These are phyloP conservation scores for Dendrobium catenatum DNA, from an alignment of 106 monocot species.

Conservation along the genomic window DNA sequence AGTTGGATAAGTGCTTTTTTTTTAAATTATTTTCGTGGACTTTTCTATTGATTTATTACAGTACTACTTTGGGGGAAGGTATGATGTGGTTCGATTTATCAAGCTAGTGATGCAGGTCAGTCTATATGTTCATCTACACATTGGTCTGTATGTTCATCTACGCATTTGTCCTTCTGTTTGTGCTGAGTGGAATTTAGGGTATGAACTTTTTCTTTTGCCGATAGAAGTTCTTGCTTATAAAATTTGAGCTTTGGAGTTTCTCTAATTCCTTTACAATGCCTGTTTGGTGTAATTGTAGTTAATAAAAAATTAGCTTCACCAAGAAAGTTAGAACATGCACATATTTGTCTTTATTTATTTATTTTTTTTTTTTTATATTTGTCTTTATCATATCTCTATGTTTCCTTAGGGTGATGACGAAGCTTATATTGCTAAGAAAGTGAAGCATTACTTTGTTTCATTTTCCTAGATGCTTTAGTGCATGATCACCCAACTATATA, in stretches of 20 bases:
- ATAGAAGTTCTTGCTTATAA: neutral
- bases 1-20: neutral
- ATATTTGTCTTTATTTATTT: too few relatives aligned
- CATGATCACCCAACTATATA: too few relatives aligned
- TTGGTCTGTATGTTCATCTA: conserved; percentile 87
- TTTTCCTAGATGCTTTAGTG: too few relatives aligned
- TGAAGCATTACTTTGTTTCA: too few relatives aligned
- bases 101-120: conserved; percentile 87
- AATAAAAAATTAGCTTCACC: too few relatives aligned
- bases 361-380: too few relatives aligned
- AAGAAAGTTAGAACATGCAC: too few relatives aligned
- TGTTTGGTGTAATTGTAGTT: neutral
- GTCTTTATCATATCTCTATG: too few relatives aligned
- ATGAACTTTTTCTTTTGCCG: neutral
- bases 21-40: neutral
- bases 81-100: conserved; percentile 79
- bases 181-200: conserved; percentile 99
- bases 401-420: too few relatives aligned
- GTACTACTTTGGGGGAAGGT: conserved; percentile 85
- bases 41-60: conserved; percentile 14
- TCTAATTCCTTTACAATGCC: neutral
- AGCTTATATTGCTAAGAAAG: too few relatives aligned
- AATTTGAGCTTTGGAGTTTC: neutral
- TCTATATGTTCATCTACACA: conserved; percentile 83
- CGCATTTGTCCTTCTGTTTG: conserved; percentile 94